Evolutionary conservation across 495 filamentous ascomycete genomes (phyloP).

Genomic region (Staphylotrichum longicolle): DNA sequence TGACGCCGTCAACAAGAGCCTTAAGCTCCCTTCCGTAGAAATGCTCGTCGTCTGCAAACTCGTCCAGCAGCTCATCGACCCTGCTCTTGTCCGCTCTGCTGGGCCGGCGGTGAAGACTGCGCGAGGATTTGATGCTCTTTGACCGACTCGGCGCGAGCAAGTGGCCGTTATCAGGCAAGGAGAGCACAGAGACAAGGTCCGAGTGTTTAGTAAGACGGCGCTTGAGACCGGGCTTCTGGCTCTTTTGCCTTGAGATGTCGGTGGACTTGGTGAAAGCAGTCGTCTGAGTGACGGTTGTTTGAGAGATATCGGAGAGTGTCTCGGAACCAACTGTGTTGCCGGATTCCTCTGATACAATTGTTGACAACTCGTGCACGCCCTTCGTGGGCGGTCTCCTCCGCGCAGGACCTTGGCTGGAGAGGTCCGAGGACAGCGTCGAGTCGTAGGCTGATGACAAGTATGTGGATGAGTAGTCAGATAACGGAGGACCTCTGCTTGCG

Average conservation of each 20-base stretch:
- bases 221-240: constrained; percentile 54
- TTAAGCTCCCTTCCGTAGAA: constrained; percentile 92
- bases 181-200: constrained; percentile 90
- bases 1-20: constrained; percentile 91
- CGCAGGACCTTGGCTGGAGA: constrained; percentile 21
- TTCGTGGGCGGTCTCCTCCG: constrained; percentile 60
- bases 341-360: constrained; percentile 65
- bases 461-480: constrained; percentile 31
- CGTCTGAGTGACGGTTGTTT: constrained; percentile 51
- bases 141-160: constrained; percentile 38
- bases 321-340: constrained; percentile 49
- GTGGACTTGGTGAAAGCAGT: constrained; percentile 39
- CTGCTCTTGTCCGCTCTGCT: constrained; percentile 65
- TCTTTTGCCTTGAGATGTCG: constrained; percentile 40
- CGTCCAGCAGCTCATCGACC: constrained; percentile 70
- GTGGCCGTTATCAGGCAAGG: constrained; percentile 63
- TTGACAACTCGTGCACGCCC: constrained; percentile 67
- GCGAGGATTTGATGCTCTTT: constrained; percentile 64
- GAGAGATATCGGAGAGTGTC: constrained; percentile 44
- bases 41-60: constrained; percentile 77
- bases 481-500: constrained; percentile 25
- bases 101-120: constrained; percentile 68
- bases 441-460: constrained; percentile 33
- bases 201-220: constrained; percentile 85
- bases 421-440: constrained; percentile 31